phyloP scores from a whole-genome alignment of 257 asterid species.

The Jacaranda mimosifolia region DNA sequence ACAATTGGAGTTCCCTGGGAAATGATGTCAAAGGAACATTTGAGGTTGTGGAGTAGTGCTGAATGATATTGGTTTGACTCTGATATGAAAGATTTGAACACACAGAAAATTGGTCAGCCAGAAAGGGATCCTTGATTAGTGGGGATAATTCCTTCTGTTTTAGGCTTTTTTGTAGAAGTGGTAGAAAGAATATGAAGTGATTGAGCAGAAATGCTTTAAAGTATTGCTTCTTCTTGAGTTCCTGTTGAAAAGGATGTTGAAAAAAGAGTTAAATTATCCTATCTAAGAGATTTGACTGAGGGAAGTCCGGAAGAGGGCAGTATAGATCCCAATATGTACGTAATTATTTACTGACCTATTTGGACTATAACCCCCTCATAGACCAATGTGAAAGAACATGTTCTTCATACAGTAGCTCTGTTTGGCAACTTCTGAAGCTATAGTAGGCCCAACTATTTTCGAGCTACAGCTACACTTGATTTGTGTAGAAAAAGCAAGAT shows the following conservation, averaged over 20 bases:
- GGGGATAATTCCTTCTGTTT: neutral
- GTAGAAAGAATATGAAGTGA: neutral
- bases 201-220: neutral
- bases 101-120: neutral
- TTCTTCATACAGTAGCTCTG: neutral
- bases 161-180: neutral
- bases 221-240: neutral
- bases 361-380: neutral
- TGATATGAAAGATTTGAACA: neutral
- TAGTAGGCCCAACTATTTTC: neutral
- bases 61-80: neutral
- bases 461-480: constrained; percentile 5
- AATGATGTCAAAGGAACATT: too few relatives aligned
- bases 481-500: neutral
- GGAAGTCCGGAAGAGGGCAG: neutral
- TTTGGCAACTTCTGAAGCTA: neutral
- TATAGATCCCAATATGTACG: neutral
- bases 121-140: neutral
- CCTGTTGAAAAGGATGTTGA: neutral
- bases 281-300: neutral
- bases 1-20: neutral
- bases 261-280: neutral
- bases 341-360: neutral
- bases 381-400: constrained; percentile 6
- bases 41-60: too few relatives aligned